A percentile compares a stretch with the other conserved stretches of the same genome.
Conservation (phyloP, 2,329 filamentous ascomycete genomes). For the Botrytis paeoniae region DNA sequence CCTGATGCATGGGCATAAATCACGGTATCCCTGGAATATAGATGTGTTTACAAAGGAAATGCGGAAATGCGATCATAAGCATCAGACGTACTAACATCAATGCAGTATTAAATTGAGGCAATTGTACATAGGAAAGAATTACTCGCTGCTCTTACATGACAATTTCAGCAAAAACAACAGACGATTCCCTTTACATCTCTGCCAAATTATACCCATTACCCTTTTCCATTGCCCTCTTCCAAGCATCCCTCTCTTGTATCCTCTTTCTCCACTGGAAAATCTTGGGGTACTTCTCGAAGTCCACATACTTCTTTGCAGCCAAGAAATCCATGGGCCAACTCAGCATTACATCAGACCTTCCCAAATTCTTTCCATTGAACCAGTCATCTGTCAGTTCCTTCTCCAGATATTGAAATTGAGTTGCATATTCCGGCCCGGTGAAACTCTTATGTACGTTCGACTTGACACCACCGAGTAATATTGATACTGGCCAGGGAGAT, state of each 20-base stretch:
- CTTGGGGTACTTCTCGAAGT: conserved; percentile 37
- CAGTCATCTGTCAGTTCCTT: conserved; percentile 32
- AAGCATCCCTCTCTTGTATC: conserved; percentile 34
- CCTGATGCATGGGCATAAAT: not conserved
- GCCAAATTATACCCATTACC: conserved; percentile 38
- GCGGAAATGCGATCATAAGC: not conserved
- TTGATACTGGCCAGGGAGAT: conserved; percentile 33
- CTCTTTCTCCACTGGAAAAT: conserved; percentile 37
- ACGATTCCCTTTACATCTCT: not conserved
- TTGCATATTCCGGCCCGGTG: conserved; percentile 29
- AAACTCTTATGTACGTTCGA: conserved; percentile 24
- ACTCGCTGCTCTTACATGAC: not conserved
- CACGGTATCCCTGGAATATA: not conserved
- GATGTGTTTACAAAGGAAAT: not conserved
- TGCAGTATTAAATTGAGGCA: not conserved
- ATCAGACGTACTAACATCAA: not conserved
- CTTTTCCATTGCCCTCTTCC: conserved; percentile 37
- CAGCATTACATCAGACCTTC: conserved; percentile 39
- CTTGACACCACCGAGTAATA: conserved; percentile 25
- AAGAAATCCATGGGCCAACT: conserved; percentile 39
- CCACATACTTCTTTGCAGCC: conserved; percentile 34
- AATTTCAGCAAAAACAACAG: not conserved
- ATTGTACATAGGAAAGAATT: not conserved
- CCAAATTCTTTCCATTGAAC: conserved; percentile 37
- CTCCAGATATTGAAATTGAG: conserved; percentile 29